Evolutionary conservation across 768 basidiomycete genomes (phyloP).

Genomic region (Pisolithus microcarpus): DNA sequence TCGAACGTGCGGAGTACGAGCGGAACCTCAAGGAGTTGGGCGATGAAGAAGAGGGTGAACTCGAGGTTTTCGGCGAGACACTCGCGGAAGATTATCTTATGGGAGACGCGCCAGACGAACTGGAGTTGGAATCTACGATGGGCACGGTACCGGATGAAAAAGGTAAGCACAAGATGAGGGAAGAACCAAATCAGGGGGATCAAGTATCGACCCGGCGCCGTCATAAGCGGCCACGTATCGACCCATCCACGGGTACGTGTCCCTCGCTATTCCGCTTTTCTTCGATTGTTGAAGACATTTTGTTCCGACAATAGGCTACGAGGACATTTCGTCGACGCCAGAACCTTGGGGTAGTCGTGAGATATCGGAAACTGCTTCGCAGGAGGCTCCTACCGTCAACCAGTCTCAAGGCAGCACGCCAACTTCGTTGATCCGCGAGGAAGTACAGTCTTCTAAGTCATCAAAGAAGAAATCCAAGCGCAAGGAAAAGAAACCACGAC

Average conservation of each 20-base stretch:
- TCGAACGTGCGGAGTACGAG: slow-evolving; percentile 59
- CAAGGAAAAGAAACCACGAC: slow-evolving; percentile 22
- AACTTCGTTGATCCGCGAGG: slow-evolving; percentile 13
- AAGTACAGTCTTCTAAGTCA: slow-evolving; percentile 17
- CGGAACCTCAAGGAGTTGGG: slow-evolving; percentile 40
- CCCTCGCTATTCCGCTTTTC: not conserved
- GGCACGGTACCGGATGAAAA: slow-evolving; percentile 17
- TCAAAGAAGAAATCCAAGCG: slow-evolving; percentile 29
- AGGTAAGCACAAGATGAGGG: slow-evolving; percentile 31
- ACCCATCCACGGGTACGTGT: slow-evolving; percentile 58
- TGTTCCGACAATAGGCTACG: slow-evolving; percentile 22
- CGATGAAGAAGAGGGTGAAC: slow-evolving; percentile 36
- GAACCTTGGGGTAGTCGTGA: slow-evolving; percentile 6
- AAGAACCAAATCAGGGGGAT: slow-evolving; percentile 6
- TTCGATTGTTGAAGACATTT: not conserved
- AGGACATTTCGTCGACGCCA: slow-evolving; percentile 12
- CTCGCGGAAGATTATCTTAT: slow-evolving; percentile 6
- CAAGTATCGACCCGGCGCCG: slow-evolving; percentile 30
- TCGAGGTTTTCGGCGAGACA: slow-evolving; percentile 31
- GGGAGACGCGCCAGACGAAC: slow-evolving; percentile 1
- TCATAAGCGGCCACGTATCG: slow-evolving; percentile 42
- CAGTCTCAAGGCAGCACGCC: slow-evolving; percentile 18
- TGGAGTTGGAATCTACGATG: not conserved
- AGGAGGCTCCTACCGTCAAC: not conserved
- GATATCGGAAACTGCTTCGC: slow-evolving; percentile 2